Evolutionary conservation across 768 basidiomycete species (phyloP).

Genomic region (Russula griseocarnosa): DNA sequence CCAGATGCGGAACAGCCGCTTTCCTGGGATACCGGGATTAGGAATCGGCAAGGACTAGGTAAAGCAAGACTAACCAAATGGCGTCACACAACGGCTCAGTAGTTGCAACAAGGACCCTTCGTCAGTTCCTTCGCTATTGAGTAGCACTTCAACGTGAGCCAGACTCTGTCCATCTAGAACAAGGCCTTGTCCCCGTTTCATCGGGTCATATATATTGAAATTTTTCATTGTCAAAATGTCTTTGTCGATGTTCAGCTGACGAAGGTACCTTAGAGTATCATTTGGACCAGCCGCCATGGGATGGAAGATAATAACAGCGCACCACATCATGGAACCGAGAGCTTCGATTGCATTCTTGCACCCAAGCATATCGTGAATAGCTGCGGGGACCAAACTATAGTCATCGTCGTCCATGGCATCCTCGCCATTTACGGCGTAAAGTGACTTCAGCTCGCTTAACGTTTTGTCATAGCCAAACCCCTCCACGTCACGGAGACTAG

Average conservation of each 20-base stretch:
- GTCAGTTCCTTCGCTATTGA: constrained; percentile 91
- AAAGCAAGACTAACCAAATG: constrained; percentile 62
- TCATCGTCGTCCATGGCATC: constrained; percentile 48
- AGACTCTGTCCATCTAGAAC: constrained; percentile 92
- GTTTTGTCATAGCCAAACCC: constrained; percentile 75
- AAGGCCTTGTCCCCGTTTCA: constrained; percentile 81
- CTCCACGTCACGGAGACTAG: constrained; percentile 75
- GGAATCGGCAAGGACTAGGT: not conserved
- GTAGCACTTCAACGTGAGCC: constrained; percentile 87
- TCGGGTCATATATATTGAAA: constrained; percentile 96
- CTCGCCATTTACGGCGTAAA: constrained; percentile 52
- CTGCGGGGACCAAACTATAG: constrained; percentile 52
- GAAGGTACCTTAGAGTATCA: constrained; percentile 55
- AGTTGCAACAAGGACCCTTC: constrained; percentile 86
- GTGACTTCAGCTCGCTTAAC: constrained; percentile 57
- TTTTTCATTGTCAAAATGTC: constrained; percentile 95
- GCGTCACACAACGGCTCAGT: constrained; percentile 79
- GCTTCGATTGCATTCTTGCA: constrained; percentile 73
- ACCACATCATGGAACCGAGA: constrained; percentile 91
- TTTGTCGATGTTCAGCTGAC: constrained; percentile 92
- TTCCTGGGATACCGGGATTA: constrained; percentile 48
- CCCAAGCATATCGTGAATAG: constrained; percentile 68
- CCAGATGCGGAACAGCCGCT: constrained; percentile 96
- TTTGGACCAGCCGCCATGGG: not conserved
- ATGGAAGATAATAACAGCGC: constrained; percentile 27